These are phyloP conservation scores for Paxillus involutus DNA, from an alignment of 768 basidiomycete genomes.

Conservation along the genomic window DNA sequence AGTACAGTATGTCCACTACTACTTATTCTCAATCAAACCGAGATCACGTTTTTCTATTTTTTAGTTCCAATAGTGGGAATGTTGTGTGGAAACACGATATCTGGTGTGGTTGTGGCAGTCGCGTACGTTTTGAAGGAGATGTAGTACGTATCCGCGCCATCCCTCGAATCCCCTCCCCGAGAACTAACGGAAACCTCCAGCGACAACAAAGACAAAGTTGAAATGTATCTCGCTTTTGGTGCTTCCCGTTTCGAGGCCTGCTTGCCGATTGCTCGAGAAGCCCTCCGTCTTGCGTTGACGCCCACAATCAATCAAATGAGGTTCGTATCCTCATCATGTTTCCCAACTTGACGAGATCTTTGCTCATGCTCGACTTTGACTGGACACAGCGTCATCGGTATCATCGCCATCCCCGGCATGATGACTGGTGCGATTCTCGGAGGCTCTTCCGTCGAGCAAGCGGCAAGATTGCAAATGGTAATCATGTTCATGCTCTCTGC, in stretches of 20 bases:
- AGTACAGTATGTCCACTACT: slow-evolving; percentile 57
- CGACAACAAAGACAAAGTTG: slow-evolving; percentile 83
- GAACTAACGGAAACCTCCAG: slow-evolving; percentile 32
- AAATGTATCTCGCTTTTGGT: slow-evolving; percentile 84
- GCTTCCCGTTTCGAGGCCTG: slow-evolving; percentile 84
- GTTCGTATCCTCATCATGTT: slow-evolving; percentile 30
- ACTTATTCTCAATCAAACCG: background rate
- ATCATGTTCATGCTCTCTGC: slow-evolving; percentile 94
- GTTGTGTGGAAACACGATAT: slow-evolving; percentile 80
- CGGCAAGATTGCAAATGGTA: slow-evolving; percentile 85
- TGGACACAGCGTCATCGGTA: slow-evolving; percentile 59
- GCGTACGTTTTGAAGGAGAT: slow-evolving; percentile 76
- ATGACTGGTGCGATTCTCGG: slow-evolving; percentile 92
- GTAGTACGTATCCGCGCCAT: slow-evolving; percentile 43
- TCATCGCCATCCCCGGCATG: slow-evolving; percentile 85
- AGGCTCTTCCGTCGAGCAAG: slow-evolving; percentile 81
- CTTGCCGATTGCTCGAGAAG: slow-evolving; percentile 73
- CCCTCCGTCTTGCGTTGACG: slow-evolving; percentile 74
- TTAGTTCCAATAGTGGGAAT: slow-evolving; percentile 83
- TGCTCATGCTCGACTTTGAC: background rate
- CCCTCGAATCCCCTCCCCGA: background rate
- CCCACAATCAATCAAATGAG: slow-evolving; percentile 89
- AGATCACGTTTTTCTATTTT: slow-evolving; percentile 1
- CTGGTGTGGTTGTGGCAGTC: slow-evolving; percentile 69
- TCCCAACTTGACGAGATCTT: background rate